phyloP scores from a whole-genome alignment of 2,329 filamentous ascomycete genomes.

The Chaetomium strumarium region DNA sequence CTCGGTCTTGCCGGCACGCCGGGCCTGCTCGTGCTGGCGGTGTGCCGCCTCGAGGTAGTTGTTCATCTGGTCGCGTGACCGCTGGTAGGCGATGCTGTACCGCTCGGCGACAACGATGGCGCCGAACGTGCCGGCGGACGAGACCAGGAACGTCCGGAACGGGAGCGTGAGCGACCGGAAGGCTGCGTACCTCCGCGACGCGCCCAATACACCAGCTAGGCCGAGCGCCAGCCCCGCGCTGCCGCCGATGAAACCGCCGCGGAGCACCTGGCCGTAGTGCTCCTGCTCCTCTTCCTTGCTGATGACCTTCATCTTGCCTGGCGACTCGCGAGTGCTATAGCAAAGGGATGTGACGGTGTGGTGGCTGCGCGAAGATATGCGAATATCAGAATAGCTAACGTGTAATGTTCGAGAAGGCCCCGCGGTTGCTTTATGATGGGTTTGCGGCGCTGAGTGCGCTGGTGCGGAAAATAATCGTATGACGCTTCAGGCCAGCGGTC shows the following conservation, averaged over 20 bases:
- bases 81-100: constrained; percentile 58
- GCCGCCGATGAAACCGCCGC: constrained; percentile 72
- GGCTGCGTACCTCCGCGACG: constrained; percentile 64
- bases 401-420: not conserved
- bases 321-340: constrained; percentile 7
- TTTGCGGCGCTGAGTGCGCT: not conserved
- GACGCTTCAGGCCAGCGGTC: constrained; percentile 5
- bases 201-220: constrained; percentile 59
- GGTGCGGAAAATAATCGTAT: constrained; percentile 13
- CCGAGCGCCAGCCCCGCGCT: constrained; percentile 62
- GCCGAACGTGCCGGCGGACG: constrained; percentile 73
- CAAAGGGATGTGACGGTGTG: not conserved
- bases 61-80: constrained; percentile 59
- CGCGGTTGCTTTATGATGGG: constrained; percentile 9
- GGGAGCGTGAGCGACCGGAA: constrained; percentile 81
- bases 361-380: not conserved
- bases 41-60: constrained; percentile 60
- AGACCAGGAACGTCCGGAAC: constrained; percentile 85
- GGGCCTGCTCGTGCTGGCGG: constrained; percentile 45
- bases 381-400: not conserved
- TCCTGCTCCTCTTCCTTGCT: constrained; percentile 86
- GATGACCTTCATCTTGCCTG: constrained; percentile 78
- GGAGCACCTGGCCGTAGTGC: constrained; percentile 77
- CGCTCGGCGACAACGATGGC: constrained; percentile 88
- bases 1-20: constrained; percentile 46